Evolutionary conservation across 306 rosid genomes (phyloP), one percentile per base, ranked within the genome.

Genomic region (Luffa aegyptiaca): DNA sequence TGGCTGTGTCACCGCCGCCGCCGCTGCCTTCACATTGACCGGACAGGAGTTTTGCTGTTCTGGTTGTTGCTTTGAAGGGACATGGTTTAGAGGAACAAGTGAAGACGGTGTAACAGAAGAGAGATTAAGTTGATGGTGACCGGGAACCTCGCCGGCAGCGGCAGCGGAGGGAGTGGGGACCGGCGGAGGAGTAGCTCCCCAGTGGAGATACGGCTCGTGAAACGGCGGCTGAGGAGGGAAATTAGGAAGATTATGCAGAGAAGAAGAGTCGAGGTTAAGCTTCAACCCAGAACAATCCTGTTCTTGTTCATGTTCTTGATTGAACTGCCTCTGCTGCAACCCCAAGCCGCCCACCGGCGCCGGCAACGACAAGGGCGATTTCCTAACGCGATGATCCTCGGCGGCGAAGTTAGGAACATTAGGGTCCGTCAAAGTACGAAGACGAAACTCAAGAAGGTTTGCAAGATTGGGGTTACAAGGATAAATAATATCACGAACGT

Each of bases 391-490:
- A 1, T 78, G 39, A 42, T 61, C 48, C 37, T 63, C 75, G 6
- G 52, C 49, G 39, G 31, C 51, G 44, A 63, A 63, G 36, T 53
- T 65, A n/a, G 63, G 53, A 36, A 26, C 49, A 46, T 31, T 33
- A 39, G 81, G 80, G 6, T 85, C 86, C 21, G 86, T 84, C 35
- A 91, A 87, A 76, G 91, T 87, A 3, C 97, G 90, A 64, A 95
- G 87, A 52, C 99, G 84, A 79, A 90, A 89, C 87, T 93, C 99
- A 64, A 95, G 99, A 57, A 93, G 88, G 18, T 92, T 81, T 5
- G 98, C 99, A 5, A 95, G 92, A 83, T 88, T 91, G 39, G 99
- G 99, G 80, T 95, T 95, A 79, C 98, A 95, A 85, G 99, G 99
- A 77, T 84, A 91, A 51, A 95, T 95, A 5, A 95, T 91, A 84